Evolutionary conservation across 2,329 filamentous ascomycete genomes (phyloP).

Genomic region (Paecilomyces sp.): DNA sequence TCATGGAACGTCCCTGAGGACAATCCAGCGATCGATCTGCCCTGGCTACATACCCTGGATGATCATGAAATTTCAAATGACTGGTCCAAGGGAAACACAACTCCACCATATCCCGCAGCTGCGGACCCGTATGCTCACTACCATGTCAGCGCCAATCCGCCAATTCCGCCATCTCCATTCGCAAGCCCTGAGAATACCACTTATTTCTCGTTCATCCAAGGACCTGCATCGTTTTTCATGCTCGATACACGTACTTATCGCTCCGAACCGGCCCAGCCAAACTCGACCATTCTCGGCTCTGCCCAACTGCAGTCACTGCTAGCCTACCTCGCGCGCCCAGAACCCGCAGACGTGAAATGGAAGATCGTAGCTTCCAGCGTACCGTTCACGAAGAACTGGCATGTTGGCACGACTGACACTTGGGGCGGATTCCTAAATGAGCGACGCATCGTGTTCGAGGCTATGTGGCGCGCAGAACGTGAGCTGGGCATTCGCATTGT

Average conservation of each 20-base stretch:
- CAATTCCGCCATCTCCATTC: conserved; percentile 44
- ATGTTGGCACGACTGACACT: conserved; percentile 76
- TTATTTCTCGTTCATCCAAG: conserved; percentile 84
- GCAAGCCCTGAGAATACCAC: conserved; percentile 56
- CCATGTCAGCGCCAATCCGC: conserved; percentile 78
- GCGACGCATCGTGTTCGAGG: conserved; percentile 70
- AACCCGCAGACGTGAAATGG: conserved; percentile 76
- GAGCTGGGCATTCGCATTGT: conserved; percentile 67
- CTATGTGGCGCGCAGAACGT: conserved; percentile 82
- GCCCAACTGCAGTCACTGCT: conserved; percentile 75
- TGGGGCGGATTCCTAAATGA: conserved; percentile 90
- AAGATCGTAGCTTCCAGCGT: conserved; percentile 87
- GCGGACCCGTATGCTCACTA: conserved; percentile 83
- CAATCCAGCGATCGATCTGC: conserved; percentile 57
- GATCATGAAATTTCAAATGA: conserved; percentile 97
- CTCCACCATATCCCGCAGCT: conserved; percentile 70
- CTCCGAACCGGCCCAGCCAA: conserved; percentile 41
- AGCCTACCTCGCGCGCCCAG: conserved; percentile 64
- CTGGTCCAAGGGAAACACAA: conserved; percentile 70
- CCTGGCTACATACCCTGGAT: conserved; percentile 95
- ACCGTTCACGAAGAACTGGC: conserved; percentile 98
- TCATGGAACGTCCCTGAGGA: conserved; percentile 69
- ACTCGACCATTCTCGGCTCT: conserved; percentile 81
- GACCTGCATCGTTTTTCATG: conserved; percentile 90
- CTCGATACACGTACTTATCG: conserved; percentile 86